Evolutionary conservation across 495 filamentous ascomycete species (phyloP), one percentile per base, ranked within the genome.

Genomic region (Daldinia decipiens): DNA sequence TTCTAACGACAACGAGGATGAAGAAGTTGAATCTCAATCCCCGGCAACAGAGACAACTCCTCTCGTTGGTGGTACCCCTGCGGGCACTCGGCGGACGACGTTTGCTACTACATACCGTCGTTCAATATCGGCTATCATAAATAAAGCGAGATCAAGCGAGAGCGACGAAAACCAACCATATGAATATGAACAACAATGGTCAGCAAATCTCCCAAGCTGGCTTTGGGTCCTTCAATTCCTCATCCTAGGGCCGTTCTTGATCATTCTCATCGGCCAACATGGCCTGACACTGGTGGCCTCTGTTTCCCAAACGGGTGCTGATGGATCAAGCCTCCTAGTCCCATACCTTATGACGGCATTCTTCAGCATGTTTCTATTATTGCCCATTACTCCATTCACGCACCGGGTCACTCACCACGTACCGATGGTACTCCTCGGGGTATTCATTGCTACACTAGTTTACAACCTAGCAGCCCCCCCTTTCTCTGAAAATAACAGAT

Each of bases 391-490:
- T 0, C 95, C 95, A 0, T 97, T 94, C 72, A 86, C 97, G 21
- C 95, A 98, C 78, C 91, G 95, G 32, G 88, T 92, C 71, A 93
- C 89, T 11, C 91, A 91, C 72, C 92, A 96, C 65, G 82, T 98
- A 36, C 94, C 95, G 4, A 77, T 89, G 0, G 88, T 95, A 69
- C 75, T 97, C 21, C 83, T 97, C 52, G 77, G 90, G 8, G 81
- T 98, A 31, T 92, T 93, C 65, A 67, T 87, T 43, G 92, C 85
- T 29, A 97, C 94, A 12, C 77, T 94, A 32, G 87, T 95, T 72
- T 98, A 96, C 83, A 97, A 95, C 76, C 87, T 97, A 11, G 79
- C 84, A 24, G 94, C 92, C 5, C 97, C 97, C 79, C 95, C 95
- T 1, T 98, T 98, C 81, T 93, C 93, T 0, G 82, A 84, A 31